A percentile compares a stretch with the other conserved stretches of the same genome.
Conservation (phyloP, 306 rosid species). For the Vigna angularis region DNA sequence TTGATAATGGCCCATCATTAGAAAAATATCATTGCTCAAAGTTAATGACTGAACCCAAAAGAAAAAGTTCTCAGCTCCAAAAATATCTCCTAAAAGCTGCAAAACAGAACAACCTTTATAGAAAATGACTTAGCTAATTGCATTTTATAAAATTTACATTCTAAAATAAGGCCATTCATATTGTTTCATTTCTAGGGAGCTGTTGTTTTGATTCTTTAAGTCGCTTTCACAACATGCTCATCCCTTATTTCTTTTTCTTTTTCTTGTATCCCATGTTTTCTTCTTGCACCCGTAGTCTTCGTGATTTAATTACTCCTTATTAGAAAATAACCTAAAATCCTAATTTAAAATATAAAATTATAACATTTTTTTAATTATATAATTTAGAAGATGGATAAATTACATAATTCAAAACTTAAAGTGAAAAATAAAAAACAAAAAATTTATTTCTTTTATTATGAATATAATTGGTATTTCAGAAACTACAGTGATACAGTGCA, state of each 20-base stretch:
- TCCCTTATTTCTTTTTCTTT: background rate
- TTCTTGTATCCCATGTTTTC: too few relatives aligned
- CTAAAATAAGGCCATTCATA: background rate
- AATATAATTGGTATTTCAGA: too few relatives aligned
- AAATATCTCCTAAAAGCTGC: background rate
- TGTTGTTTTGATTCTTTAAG: background rate
- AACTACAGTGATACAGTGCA: too few relatives aligned
- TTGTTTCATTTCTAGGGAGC: background rate
- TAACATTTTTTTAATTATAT: too few relatives aligned
- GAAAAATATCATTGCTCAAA: background rate
- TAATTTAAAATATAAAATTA: too few relatives aligned
- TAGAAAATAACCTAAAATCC: too few relatives aligned
- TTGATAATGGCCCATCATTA: background rate
- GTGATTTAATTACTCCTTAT: too few relatives aligned
- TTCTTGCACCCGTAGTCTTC: too few relatives aligned
- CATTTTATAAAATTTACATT: background rate
- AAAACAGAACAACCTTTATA: background rate
- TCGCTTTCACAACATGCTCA: background rate
- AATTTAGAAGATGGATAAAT: too few relatives aligned
- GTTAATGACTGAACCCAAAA: background rate
- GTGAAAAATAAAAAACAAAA: too few relatives aligned
- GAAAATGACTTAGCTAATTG: conserved; percentile 17
- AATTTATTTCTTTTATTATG: too few relatives aligned
- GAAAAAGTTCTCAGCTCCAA: background rate
- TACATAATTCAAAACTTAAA: too few relatives aligned